Evolutionary conservation across 2,329 filamentous ascomycete species (phyloP).

Genomic region (Pyrenophora seminiperda): DNA sequence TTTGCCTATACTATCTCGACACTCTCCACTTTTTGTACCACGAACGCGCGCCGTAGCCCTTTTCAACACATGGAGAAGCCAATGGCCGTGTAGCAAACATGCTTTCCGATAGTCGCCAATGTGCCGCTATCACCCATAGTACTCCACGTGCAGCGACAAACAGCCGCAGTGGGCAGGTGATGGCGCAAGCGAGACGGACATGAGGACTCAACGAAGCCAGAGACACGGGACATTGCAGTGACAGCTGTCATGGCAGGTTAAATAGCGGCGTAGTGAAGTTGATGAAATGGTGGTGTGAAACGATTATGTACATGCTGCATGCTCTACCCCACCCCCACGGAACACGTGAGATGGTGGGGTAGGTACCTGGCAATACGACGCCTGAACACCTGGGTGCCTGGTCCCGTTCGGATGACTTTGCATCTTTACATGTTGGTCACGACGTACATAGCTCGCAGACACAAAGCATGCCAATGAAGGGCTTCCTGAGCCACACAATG

Average conservation of each 20-base stretch:
- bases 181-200: constrained; percentile 18
- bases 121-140: constrained; percentile 27
- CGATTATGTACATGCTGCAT: no score
- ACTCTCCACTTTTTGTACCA: constrained; percentile 34
- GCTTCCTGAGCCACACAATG: constrained; percentile 9
- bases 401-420: no score
- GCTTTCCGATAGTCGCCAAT: constrained; percentile 21
- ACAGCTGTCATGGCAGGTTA: constrained; percentile 18
- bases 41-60: constrained; percentile 19
- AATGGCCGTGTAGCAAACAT: constrained; percentile 25
- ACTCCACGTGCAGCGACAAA: constrained; percentile 26
- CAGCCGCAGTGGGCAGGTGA: constrained; percentile 25
- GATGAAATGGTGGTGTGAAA: not conserved
- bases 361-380: no score
- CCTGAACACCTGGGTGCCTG: no score
- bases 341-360: no score
- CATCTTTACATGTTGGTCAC: no score
- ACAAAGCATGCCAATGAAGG: not conserved
- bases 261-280: not conserved
- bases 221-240: constrained; percentile 6
- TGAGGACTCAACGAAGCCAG: constrained; percentile 8
- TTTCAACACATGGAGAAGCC: constrained; percentile 17
- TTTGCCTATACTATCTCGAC: constrained; percentile 21
- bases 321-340: constrained; percentile 6
- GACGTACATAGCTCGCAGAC: not conserved